phyloP scores from a whole-genome alignment of 306 rosid genomes.

The Oemleria cerasiformis region DNA sequence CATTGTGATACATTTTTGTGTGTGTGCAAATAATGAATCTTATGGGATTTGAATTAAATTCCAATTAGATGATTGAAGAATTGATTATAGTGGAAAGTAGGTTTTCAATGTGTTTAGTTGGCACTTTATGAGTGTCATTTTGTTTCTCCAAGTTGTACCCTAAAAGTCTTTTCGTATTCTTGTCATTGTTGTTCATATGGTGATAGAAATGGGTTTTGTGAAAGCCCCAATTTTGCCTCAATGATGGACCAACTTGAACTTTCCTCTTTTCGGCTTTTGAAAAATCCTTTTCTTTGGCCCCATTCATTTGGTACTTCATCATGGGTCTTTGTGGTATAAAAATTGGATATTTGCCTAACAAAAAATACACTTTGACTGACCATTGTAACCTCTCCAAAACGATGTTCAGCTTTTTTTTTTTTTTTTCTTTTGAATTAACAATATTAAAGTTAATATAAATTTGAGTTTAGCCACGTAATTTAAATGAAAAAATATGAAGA shows the following conservation, averaged over 20 bases:
- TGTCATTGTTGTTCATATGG: background rate
- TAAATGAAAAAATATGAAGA: too few species aligned
- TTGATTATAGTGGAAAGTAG: background rate
- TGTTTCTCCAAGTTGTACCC: background rate
- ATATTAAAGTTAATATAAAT: too few species aligned
- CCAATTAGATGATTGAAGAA: background rate
- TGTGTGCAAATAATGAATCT: background rate
- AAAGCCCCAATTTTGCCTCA: background rate
- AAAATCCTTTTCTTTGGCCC: background rate
- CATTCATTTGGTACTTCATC: background rate
- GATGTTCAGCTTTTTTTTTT: background rate
- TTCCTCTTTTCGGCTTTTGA: background rate
- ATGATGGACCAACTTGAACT: constrained; percentile 3
- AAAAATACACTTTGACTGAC: background rate
- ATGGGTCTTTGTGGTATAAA: background rate
- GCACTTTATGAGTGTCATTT: background rate
- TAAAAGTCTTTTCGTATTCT: background rate
- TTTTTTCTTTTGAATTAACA: too few species aligned
- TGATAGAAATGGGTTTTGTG: background rate
- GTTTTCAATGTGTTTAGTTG: background rate
- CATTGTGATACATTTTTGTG: background rate
- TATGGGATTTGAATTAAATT: background rate
- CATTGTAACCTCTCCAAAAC: background rate
- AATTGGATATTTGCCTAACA: constrained; percentile 4
- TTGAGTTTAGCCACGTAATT: too few species aligned